Base-by-base conservation (phyloP, 2,329 filamentous ascomycete species). In the Verticillium zaregamsianum region DNA sequence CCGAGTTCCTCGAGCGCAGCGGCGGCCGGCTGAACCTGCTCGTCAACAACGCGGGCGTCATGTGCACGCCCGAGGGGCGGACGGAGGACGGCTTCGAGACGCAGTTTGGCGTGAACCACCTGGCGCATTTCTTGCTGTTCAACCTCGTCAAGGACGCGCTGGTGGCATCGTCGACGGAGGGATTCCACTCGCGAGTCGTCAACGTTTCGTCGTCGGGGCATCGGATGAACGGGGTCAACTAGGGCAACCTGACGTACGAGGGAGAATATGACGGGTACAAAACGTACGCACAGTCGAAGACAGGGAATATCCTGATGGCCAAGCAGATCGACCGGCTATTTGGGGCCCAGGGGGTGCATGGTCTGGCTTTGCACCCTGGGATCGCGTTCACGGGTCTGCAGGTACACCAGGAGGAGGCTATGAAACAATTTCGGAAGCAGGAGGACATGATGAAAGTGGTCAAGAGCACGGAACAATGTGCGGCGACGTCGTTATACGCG, bases 101-200 rank as follows among this genome's bases (percentile, higher is more conserved):
- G 0, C 82, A 86, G 61, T 80, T 86, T 62, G 82, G 77, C 37
- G 79, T 76, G 7, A 85, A 86, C 67, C 78, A 86, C 66, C 70
- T 87, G 2, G 76, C 72, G 9, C 80, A 85, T 65, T 86, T 86
- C 71, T 75, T 85, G 0, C 74, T 86, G 17, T 79, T 82, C 66
- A 72, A 81, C 11, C 73, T 84, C 0, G 72, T 86, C 32, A 79
- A 79, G 31, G 69, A 74, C 0, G 67, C 74, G 0, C 68, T 86
- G 7, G 68, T 84, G 0, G 65, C 72, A 0, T 73, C 74, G 5
- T 66, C 74, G 2, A 77, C 74, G 0, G 69, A 76, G 0, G 64
- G 68, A 0, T 81, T 79, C 59, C 68, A 74, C 5, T 82, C 78
- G 0, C 76, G 83, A 2, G 78, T 85, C 2, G 73, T 86, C 55